Conservation (phyloP, 257 asterid species). For the Gardenia jasminoides region DNA sequence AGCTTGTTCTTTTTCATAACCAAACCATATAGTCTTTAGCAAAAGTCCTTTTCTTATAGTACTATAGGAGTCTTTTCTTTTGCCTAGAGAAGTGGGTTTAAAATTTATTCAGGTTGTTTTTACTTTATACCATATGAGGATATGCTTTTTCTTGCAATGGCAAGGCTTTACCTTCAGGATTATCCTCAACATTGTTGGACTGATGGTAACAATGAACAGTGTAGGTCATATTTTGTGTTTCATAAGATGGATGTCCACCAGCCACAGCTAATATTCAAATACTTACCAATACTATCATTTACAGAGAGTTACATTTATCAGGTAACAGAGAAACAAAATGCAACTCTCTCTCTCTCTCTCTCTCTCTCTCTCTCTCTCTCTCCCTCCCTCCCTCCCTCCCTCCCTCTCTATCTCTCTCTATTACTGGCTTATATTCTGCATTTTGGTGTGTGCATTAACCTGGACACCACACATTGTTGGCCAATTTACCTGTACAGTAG, state of each 20-base stretch:
- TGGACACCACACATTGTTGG: not conserved
- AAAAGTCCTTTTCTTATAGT: not conserved
- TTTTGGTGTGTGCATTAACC: not conserved
- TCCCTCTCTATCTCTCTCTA: too few species aligned
- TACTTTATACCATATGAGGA: not conserved
- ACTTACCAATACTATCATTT: conserved; percentile 84
- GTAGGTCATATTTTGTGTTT: conserved; percentile 92
- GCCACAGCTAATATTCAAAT: conserved; percentile 60
- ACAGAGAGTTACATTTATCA: conserved; percentile 92
- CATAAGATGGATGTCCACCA: conserved; percentile 70
- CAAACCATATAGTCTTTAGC: not conserved
- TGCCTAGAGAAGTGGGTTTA: not conserved
- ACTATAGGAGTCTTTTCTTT: not conserved
- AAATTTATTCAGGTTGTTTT: conserved; percentile 3
- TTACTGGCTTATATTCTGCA: not conserved
- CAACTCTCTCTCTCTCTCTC: not conserved
- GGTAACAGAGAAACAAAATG: conserved; percentile 34
- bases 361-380: not conserved
- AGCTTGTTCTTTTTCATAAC: not conserved
- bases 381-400: too few species aligned
- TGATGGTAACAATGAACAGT: conserved; percentile 42
- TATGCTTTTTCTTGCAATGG: not conserved
- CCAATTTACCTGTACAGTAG: not conserved
- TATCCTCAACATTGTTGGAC: not conserved
- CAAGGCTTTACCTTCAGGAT: not conserved